Conservation (phyloP, 805 yeast genomes). For the Sugiyamaella chiloensis region DNA sequence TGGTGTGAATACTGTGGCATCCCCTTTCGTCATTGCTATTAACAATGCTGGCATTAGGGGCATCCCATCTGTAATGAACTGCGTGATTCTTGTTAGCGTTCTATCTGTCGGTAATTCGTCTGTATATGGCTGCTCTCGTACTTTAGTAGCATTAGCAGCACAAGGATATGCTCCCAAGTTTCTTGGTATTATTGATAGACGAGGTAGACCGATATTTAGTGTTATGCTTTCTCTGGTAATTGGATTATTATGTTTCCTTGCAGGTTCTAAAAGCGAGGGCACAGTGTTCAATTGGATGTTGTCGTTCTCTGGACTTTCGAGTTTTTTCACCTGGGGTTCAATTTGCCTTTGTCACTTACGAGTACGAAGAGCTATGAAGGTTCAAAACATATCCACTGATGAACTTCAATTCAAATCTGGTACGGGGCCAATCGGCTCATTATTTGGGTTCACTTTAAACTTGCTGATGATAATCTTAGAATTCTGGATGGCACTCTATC, state of each 20-base stretch:
- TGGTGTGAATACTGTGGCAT: constrained; percentile 54
- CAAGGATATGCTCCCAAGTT: constrained; percentile 61
- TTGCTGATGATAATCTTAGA: constrained; percentile 59
- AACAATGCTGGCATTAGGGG: constrained; percentile 60
- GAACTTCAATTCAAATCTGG: constrained; percentile 63
- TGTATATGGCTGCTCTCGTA: constrained; percentile 68
- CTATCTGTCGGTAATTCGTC: constrained; percentile 71
- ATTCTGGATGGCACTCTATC: constrained; percentile 73
- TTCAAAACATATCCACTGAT: constrained; percentile 57
- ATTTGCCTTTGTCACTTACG: constrained; percentile 59
- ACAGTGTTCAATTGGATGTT: constrained; percentile 63
- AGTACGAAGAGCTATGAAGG: constrained; percentile 58
- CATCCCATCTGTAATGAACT: constrained; percentile 63
- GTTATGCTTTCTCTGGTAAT: constrained; percentile 48
- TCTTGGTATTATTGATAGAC: constrained; percentile 59
- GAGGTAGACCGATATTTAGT: constrained; percentile 65
- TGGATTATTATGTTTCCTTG: constrained; percentile 57
- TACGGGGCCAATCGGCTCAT: constrained; percentile 60
- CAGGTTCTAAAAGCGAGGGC: constrained; percentile 50
- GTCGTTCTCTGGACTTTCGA: constrained; percentile 61
- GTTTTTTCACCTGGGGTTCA: constrained; percentile 62
- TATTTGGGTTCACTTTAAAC: constrained; percentile 55
- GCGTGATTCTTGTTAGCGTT: constrained; percentile 62
- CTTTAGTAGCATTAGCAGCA: constrained; percentile 58
- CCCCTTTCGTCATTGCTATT: constrained; percentile 77